Evolutionary conservation across 495 filamentous ascomycete species (phyloP), one percentile per base, ranked within the genome.

Genomic region (Terfezia claveryi): DNA sequence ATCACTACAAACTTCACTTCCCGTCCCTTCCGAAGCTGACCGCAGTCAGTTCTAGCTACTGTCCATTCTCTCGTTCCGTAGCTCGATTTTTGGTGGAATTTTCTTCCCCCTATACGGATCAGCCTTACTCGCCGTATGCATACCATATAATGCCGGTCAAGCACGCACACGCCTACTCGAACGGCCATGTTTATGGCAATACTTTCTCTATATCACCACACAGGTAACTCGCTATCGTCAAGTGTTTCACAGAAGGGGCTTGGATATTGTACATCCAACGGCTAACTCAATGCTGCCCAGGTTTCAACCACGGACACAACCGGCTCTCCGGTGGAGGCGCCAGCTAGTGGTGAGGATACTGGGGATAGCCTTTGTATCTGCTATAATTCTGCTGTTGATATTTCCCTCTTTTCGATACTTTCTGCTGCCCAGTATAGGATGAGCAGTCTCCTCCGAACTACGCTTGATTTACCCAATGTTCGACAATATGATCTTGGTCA

Each of bases 401-500:
- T 62, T 80, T 41, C 73, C 87, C 36, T 68, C 85, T 44, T 76
- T 85, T 70, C 72, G 84, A 55, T 76, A 81, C 54, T 69, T 76
- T 37, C 79, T 84, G 2, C 72, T 86, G 63, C 74, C 86, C 56
- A 77, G 84, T 16, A 66, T 81, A 10, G 68, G 91, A 58, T 87
- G 0, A 69, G 94, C 16, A 81, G 85, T 41, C 71, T 91, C 36
- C 67, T 92, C 10, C 68, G 69, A 32, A 80, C 82, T 44, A 81
- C 91, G 59, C 76, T 85, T 56, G 77, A 87, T 54, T 76, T 96
- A 53, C 83, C 94, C 64, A 96, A 92, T 2, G 84, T 96, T 50
- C 84, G 88, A 51, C 94, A 96, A 67, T 96, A 96, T 72, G 92
- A 99, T 68, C 76, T 99, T 49, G 80, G 80, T 51, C 82, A 91